Evolutionary conservation across 202 grass and related monocot species (phyloP).

Genomic region (Miscanthus sacchariflorus): DNA sequence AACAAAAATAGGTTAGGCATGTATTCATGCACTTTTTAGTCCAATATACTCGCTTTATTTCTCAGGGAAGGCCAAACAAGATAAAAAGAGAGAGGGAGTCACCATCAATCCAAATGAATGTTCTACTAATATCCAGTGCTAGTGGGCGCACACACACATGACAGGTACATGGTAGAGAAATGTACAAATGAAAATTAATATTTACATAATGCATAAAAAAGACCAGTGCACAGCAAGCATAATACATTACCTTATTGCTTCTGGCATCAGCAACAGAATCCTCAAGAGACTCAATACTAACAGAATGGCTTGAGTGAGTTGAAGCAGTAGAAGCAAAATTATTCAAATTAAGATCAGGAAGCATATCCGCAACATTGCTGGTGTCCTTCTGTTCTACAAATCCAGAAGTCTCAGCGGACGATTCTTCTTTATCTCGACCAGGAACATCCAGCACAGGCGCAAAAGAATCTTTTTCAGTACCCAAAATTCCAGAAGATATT

Average conservation of each 20-base stretch:
- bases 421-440: conserved; percentile 28
- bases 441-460: conserved; percentile 15
- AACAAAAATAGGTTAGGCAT: conserved; percentile 3
- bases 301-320: conserved; percentile 66
- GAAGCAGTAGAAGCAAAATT: conserved; percentile 42
- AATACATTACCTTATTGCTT: conserved; percentile 72
- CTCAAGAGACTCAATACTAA: conserved; percentile 64
- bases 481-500: conserved; percentile 22
- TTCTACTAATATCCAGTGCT: background rate
- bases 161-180: conserved; percentile 27
- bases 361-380: conserved; percentile 36
- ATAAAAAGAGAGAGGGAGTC: conserved; percentile 5
- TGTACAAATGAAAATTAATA: conserved; percentile 27
- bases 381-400: conserved; percentile 20
- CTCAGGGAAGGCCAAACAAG: background rate
- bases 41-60: conserved; percentile 14
- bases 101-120: background rate
- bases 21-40: conserved; percentile 19
- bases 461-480: conserved; percentile 40
- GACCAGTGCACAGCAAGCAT: background rate
- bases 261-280: conserved; percentile 82
- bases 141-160: background rate
- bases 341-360: conserved; percentile 60
- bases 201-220: conserved; percentile 11
- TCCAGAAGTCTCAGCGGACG: conserved; percentile 33